Base-by-base conservation (phyloP, 192 early-diverging fungal species). In the Backusella tuberculispora region DNA sequence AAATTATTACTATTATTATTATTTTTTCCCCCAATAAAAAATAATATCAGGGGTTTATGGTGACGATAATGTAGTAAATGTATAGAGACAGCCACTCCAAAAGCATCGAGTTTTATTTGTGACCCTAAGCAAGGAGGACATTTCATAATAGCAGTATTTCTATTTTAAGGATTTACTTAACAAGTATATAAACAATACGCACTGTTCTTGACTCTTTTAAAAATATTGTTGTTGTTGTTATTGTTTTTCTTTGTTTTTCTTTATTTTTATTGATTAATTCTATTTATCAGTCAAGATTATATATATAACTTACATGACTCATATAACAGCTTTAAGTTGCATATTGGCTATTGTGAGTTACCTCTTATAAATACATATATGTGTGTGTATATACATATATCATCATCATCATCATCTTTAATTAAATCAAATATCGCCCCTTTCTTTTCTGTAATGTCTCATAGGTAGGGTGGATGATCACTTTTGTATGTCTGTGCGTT, bases 391-490 rank as follows among this genome's bases (percentile, higher is more conserved):
- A 34, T 50, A 19, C n/a, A 19, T 21, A 60, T 60, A 8, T 10
- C 21, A 53, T 53, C 21, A 8, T 10, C 21, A 53, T 53, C 21
- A 24, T 14, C 53, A 34, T 34, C 53, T 56, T 46, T 15, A 45
- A 44, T 34, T 13, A 26, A 69, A 46, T 24, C 14, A 5, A 45
- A 34, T n/a, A 7, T 9, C 14, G 29, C 4, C 10, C 50, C 38
- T 68, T 53, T 45, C n/a, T 63, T 71, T 47, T 48, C 21, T 21
- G 24, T 56, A 56, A 24, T 50, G n/a, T 24, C 26, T 13, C 12
- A 69, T 70, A 79, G 77, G 74, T 69, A 71, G 77, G 77, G 13
- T 79, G 77, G 77, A 26, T 71, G 1, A 6, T 79, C 34, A 48
- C 60, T 26, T 79, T 79, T 74, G 44, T 69, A 43, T 73, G 78